Evolutionary conservation across 192 early-diverging fungal genomes (phyloP), one percentile per base, ranked within the genome.

Genomic region (Hyaloraphidium curvatum): DNA sequence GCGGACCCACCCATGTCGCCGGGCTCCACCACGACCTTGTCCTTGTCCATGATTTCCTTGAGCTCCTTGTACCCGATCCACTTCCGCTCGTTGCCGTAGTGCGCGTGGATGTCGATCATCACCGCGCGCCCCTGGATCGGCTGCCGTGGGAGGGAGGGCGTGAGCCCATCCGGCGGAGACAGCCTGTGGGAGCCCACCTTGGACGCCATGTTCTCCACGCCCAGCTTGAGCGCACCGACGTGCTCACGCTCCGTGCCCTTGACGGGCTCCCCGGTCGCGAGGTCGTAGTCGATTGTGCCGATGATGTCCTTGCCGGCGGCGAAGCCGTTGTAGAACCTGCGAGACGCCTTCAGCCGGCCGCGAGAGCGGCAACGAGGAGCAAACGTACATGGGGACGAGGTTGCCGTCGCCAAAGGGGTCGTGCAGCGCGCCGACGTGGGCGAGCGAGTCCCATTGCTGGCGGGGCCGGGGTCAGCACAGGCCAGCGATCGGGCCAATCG

Each of bases 71-170:
- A 48, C 25, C 43, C 43, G 11, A 48, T 48, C 14, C 23, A 48
- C 7, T 14, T 48, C 4, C 43, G 43, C 25, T 25, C 43, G 25
- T 25, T 14, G 43, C 43, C 43, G 23, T 48, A 48, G 23, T 48
- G 25, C 17, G 14, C 17, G 17, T 48, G 17, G 14, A 48, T 14
- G 23, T 48, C 43, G 43, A 48, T 48, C 11, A 48, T 14, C 7
- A 48, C 43, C 17, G 43, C 43, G 11, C 43, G 43, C 7, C 43
- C 43, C 19, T 48, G 43, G 23, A 48, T 48, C 17, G 43, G 43
- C 43, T 37, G 33, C 33, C 9, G 33, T 37, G 33, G 33, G 9
- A n/a, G n/a, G 33, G 33, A 37, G 33, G n/a, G 33, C 9, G 33
- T 37, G 33, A 7, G n/a, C n/a, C 7, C 33, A 37, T 37, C 33